These are phyloP conservation scores for Chytriomyces sp. DNA, from an alignment of 192 early-diverging fungal species.

Conservation along the genomic window DNA sequence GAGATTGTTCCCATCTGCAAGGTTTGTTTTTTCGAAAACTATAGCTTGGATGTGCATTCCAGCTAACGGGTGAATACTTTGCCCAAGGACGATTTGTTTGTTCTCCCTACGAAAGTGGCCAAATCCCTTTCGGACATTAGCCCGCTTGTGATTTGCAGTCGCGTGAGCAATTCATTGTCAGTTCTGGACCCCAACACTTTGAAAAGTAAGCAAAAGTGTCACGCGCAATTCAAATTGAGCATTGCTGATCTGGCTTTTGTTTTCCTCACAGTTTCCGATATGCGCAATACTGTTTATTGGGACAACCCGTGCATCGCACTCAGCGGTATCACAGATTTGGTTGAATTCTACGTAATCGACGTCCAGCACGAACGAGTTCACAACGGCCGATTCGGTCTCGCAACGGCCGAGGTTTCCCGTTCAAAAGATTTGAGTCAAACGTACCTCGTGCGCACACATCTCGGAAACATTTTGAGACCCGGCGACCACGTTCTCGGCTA, in stretches of 20 bases:
- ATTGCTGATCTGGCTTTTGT: neutral
- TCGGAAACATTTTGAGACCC: slow-evolving; percentile 87
- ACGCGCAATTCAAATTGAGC: neutral
- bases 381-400: slow-evolving; percentile 73
- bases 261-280: slow-evolving; percentile 58
- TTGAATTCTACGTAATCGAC: slow-evolving; percentile 96
- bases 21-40: slow-evolving; percentile 25
- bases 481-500: slow-evolving; percentile 95
- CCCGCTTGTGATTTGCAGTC: slow-evolving; percentile 82
- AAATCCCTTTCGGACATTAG: slow-evolving; percentile 82
- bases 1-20: slow-evolving; percentile 96
- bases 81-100: slow-evolving; percentile 84
- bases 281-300: slow-evolving; percentile 82
- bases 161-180: slow-evolving; percentile 86
- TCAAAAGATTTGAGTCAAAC: slow-evolving; percentile 77
- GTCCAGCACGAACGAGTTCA: slow-evolving; percentile 80
- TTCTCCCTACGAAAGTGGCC: slow-evolving; percentile 84
- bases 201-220: slow-evolving; percentile 33
- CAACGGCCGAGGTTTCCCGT: slow-evolving; percentile 85
- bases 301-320: slow-evolving; percentile 79
- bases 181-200: slow-evolving; percentile 89
- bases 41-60: neutral
- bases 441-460: slow-evolving; percentile 86
- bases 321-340: slow-evolving; percentile 77
- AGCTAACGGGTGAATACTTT: neutral